Evolutionary conservation across 2,329 filamentous ascomycete species (phyloP).

Genomic region (Amauroascus niger): DNA sequence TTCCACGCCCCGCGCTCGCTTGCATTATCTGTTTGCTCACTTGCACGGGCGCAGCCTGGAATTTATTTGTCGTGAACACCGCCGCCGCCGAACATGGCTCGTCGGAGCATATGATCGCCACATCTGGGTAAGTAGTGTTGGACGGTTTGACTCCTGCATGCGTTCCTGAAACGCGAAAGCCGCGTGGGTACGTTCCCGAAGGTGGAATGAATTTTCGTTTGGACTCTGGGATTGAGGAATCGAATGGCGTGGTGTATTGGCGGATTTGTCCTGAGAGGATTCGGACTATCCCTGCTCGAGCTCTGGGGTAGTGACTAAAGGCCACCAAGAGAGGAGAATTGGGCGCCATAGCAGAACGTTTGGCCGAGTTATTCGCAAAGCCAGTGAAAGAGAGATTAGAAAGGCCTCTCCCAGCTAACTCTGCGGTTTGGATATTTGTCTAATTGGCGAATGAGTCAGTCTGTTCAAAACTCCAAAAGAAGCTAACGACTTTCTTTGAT

Average conservation of each 20-base stretch:
- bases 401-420: background rate
- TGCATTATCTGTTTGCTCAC: constrained; percentile 66
- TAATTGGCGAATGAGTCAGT: background rate
- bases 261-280: constrained; percentile 29
- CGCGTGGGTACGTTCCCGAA: constrained; percentile 76
- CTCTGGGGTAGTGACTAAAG: background rate
- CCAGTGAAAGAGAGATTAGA: background rate
- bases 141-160: constrained; percentile 88
- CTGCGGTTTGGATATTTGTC: background rate
- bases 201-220: constrained; percentile 88
- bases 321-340: constrained; percentile 4
- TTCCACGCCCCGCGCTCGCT: constrained; percentile 55
- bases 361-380: background rate
- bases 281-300: constrained; percentile 6
- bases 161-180: constrained; percentile 76
- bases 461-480: no score
- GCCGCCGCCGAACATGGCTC: constrained; percentile 76
- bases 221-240: constrained; percentile 54
- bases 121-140: constrained; percentile 83
- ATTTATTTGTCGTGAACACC: constrained; percentile 96
- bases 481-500: no score
- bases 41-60: constrained; percentile 90
- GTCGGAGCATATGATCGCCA: constrained; percentile 81
- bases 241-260: constrained; percentile 38
- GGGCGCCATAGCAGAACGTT: background rate